These are phyloP conservation scores for Apiospora aurea DNA, from an alignment of 2,329 filamentous ascomycete genomes.

Conservation along the genomic window DNA sequence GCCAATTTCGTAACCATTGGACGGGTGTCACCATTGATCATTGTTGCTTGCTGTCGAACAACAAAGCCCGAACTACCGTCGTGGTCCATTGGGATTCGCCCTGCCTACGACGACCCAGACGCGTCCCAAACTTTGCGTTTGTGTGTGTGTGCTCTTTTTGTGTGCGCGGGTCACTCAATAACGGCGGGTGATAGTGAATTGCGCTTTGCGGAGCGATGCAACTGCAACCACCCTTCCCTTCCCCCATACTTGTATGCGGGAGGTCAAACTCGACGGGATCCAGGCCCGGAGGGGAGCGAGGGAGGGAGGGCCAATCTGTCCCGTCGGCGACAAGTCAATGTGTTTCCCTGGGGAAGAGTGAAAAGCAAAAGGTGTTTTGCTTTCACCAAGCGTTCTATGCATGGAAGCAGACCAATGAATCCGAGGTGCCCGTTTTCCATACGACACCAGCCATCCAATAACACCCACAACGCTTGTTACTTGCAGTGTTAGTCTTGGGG, in stretches of 20 bases:
- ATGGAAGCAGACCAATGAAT: constrained; percentile 13
- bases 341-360: not conserved
- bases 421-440: not conserved
- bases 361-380: not conserved
- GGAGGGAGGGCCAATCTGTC: not conserved
- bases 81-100: constrained; percentile 9
- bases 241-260: not conserved
- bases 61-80: not conserved
- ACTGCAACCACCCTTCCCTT: not conserved
- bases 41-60: constrained; percentile 12
- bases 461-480: not conserved
- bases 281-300: not conserved
- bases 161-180: constrained; percentile 5
- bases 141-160: not conserved
- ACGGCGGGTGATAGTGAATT: not conserved
- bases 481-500: not conserved
- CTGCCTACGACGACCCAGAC: not conserved
- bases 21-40: constrained; percentile 5
- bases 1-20: constrained; percentile 19
- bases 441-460: not conserved
- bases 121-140: not conserved
- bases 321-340: not conserved
- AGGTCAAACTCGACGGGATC: not conserved
- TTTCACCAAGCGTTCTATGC: constrained; percentile 10
- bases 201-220: not conserved